Evolutionary conservation across 805 yeast species (phyloP).

Genomic region (Candida namnaoensis): DNA sequence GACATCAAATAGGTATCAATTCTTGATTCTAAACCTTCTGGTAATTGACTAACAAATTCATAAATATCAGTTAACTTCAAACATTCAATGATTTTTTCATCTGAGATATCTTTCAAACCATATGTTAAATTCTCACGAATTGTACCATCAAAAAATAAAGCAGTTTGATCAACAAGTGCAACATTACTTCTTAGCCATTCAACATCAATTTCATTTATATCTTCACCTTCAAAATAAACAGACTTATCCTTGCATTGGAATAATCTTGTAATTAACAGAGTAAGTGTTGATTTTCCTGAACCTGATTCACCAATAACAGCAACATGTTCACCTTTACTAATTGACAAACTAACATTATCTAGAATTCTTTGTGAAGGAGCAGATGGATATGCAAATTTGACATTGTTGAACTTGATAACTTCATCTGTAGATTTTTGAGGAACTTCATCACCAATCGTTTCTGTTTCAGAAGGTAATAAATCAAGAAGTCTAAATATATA

Average conservation of each 20-base stretch:
- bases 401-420: constrained; percentile 32
- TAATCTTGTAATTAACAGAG: constrained; percentile 46
- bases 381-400: constrained; percentile 41
- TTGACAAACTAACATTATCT: constrained; percentile 29
- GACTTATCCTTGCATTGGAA: constrained; percentile 31
- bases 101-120: constrained; percentile 33
- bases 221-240: constrained; percentile 36
- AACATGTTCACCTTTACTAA: constrained; percentile 40
- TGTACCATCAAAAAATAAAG: constrained; percentile 65
- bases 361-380: constrained; percentile 24
- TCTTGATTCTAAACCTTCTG: constrained; percentile 49
- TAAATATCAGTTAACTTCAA: constrained; percentile 40
- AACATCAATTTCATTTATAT: constrained; percentile 37
- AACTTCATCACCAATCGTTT: constrained; percentile 24
- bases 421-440: constrained; percentile 15
- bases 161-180: constrained; percentile 69
- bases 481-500: constrained; percentile 34
- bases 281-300: constrained; percentile 80
- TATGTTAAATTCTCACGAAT: constrained; percentile 64
- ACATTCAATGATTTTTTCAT: constrained; percentile 26
- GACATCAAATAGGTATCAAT: constrained; percentile 53
- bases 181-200: constrained; percentile 42
- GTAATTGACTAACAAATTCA: constrained; percentile 45
- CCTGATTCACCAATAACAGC: constrained; percentile 87
- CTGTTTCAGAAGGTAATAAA: constrained; percentile 24